A percentile compares a stretch with the other conserved stretches of the same genome.
phyloP scores from a whole-genome alignment of 306 rosid species.

The Quercus rubra region DNA sequence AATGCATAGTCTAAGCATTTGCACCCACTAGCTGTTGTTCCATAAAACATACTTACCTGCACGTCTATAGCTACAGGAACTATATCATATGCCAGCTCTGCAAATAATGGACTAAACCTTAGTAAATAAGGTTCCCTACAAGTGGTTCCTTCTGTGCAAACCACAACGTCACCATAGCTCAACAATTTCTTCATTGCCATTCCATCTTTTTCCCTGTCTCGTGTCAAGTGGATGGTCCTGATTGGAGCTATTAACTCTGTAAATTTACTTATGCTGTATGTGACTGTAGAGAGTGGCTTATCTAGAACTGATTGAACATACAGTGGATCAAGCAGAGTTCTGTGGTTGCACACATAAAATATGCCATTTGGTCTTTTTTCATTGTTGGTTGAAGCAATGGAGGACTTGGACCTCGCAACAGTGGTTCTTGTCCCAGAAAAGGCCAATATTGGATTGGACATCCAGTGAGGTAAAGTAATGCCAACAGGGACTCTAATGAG shows the following conservation, averaged over 20 bases:
- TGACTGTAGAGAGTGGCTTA: slow-evolving; percentile 48
- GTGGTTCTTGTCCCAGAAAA: slow-evolving; percentile 51
- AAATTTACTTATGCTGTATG: slow-evolving; percentile 59
- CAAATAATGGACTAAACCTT: slow-evolving; percentile 72
- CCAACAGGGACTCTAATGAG: slow-evolving; percentile 37
- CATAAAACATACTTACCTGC: slow-evolving; percentile 52
- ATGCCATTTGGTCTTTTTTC: slow-evolving; percentile 28
- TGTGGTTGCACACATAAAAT: slow-evolving; percentile 68
- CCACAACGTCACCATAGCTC: slow-evolving; percentile 48
- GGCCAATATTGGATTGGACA: slow-evolving; percentile 47
- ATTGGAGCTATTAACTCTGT: slow-evolving; percentile 53
- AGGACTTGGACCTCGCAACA: slow-evolving; percentile 6
- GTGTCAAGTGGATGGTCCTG: slow-evolving; percentile 41
- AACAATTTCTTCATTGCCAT: slow-evolving; percentile 38
- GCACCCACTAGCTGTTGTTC: slow-evolving; percentile 61
- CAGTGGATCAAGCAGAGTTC: slow-evolving; percentile 75
- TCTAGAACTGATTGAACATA: slow-evolving; percentile 28
- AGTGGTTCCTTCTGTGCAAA: slow-evolving; percentile 84
- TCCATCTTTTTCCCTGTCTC: slow-evolving; percentile 50
- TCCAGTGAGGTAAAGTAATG: slow-evolving; percentile 32
- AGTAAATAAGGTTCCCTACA: slow-evolving; percentile 73
- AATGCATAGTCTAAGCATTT: slow-evolving; percentile 54
- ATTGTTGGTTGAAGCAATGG: neutral
- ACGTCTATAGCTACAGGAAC: slow-evolving; percentile 64
- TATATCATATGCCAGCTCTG: slow-evolving; percentile 56